phyloP scores from a whole-genome alignment of 2,329 filamentous ascomycete genomes.

The Sporothrix variecibatus region DNA sequence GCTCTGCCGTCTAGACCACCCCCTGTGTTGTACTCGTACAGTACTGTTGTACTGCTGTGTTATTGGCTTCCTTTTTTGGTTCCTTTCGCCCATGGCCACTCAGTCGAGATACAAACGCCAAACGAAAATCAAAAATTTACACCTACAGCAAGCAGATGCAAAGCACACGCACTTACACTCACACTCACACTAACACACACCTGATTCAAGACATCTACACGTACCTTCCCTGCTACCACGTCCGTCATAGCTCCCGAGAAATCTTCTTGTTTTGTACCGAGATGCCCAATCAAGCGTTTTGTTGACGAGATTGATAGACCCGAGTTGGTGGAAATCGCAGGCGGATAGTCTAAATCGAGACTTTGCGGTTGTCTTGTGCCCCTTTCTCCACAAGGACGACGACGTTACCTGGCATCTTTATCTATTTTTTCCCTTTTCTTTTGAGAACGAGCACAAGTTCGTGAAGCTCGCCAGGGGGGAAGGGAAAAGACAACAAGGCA shows the following conservation, averaged over 20 bases:
- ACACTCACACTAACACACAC: background rate
- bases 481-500: background rate
- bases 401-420: background rate
- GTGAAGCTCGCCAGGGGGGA: background rate
- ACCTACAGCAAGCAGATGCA: background rate
- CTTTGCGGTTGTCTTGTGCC: background rate
- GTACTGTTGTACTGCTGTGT: background rate
- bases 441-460: background rate
- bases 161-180: background rate
- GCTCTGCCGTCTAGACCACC: background rate
- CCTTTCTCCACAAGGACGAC: background rate
- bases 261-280: conserved; percentile 26
- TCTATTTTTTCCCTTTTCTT: too few species aligned
- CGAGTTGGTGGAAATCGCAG: conserved; percentile 19
- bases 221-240: background rate
- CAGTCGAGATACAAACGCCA: background rate
- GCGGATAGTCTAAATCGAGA: conserved; percentile 7
- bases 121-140: background rate
- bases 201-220: background rate
- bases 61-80: background rate
- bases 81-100: conserved; percentile 13
- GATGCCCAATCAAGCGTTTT: conserved; percentile 25
- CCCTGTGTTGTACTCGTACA: background rate
- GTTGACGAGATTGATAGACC: conserved; percentile 17
- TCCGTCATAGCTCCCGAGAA: conserved; percentile 25